Evolutionary conservation across 495 filamentous ascomycete species (phyloP).

Genomic region (Aspergillus leporis): DNA sequence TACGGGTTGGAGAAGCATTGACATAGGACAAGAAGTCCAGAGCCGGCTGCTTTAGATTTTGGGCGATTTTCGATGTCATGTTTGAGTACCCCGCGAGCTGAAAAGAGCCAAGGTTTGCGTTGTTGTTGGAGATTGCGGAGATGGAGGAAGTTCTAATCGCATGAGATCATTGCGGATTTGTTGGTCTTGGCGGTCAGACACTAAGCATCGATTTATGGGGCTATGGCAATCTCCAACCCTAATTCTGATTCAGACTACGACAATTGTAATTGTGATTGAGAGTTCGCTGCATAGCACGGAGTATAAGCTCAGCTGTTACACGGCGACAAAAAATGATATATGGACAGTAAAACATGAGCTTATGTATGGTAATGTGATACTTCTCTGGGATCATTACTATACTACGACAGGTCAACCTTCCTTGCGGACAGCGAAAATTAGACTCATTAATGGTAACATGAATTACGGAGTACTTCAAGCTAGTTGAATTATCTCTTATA

Average conservation of each 20-base stretch:
- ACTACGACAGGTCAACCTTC: too few relatives aligned
- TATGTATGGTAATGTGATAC: too few relatives aligned
- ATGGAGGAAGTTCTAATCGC: conserved; percentile 3
- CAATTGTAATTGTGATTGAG: too few relatives aligned
- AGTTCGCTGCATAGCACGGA: too few relatives aligned
- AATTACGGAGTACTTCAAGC: too few relatives aligned
- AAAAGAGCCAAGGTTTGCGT: conserved; percentile 7
- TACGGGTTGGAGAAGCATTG: conserved; percentile 94
- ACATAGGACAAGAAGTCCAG: conserved; percentile 91
- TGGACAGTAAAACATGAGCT: too few relatives aligned
- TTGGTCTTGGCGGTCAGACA: conserved; percentile 18
- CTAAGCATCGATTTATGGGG: not conserved
- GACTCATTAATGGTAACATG: too few relatives aligned
- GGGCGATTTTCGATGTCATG: conserved; percentile 54
- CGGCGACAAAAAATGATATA: too few relatives aligned
- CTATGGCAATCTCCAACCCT: not conserved
- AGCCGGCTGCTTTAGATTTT: conserved; percentile 59
- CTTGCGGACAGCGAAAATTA: too few relatives aligned
- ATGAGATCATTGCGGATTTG: conserved; percentile 14
- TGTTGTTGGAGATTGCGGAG: conserved; percentile 12
- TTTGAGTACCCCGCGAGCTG: conserved; percentile 29
- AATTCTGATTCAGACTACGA: not conserved
- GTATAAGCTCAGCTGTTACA: too few relatives aligned
- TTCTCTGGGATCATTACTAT: too few relatives aligned
- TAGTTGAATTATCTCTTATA: too few relatives aligned